These are phyloP conservation scores for Phalaenopsis equestris DNA, from an alignment of 106 monocot genomes.

Conservation along the genomic window DNA sequence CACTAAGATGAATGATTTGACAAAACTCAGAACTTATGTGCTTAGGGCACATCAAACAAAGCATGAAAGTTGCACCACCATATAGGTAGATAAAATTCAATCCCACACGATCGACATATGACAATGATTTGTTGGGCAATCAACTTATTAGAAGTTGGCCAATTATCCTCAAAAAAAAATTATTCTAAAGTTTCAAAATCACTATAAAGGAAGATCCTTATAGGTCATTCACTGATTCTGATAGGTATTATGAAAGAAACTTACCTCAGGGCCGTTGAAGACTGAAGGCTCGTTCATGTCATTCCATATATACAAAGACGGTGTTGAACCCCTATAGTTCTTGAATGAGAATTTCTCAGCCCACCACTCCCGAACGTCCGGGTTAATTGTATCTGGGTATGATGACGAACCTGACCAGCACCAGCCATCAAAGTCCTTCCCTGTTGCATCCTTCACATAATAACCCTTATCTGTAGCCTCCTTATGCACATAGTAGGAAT, in stretches of 20 bases:
- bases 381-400: slow-evolving; percentile 81
- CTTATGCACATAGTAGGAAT: slow-evolving; percentile 52
- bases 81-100: not conserved
- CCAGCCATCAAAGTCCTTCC: slow-evolving; percentile 89
- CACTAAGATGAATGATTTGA: too few relatives aligned
- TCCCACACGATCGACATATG: too few relatives aligned
- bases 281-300: slow-evolving; percentile 99
- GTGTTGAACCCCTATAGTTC: slow-evolving; percentile 83
- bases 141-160: too few relatives aligned
- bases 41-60: too few relatives aligned
- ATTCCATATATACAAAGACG: slow-evolving; percentile 89
- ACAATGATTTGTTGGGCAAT: too few relatives aligned
- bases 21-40: too few relatives aligned
- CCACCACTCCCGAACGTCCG: slow-evolving; percentile 93
- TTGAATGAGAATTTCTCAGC: slow-evolving; percentile 74
- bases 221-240: not conserved
- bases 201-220: not conserved
- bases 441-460: slow-evolving; percentile 84
- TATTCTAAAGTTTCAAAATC: not conserved
- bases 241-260: too few relatives aligned
- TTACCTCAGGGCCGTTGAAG: slow-evolving; percentile 98
- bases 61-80: too few relatives aligned
- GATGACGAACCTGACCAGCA: slow-evolving; percentile 97
- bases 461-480: slow-evolving; percentile 94
- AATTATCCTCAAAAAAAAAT: not conserved